Base-by-base conservation (phyloP, 257 asterid species). In the Cynanchum wilfordii region DNA sequence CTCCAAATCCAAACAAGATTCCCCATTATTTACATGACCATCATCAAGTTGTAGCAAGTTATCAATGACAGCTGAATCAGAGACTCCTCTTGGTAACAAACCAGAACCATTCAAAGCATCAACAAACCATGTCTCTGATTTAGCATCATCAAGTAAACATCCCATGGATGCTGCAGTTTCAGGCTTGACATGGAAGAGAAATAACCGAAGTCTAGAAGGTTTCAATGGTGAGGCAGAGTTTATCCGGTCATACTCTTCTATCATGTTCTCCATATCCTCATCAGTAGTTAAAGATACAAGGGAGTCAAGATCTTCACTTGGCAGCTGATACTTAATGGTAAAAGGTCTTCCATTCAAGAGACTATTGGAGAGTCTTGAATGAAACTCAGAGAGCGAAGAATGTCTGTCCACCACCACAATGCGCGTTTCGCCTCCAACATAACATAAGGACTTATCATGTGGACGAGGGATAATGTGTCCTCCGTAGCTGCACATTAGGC, bases 381-480 rank as follows among this genome's bases (percentile, higher is more conserved):
- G 89, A 74, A 91, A 80, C 36, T 87, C 96, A 7, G 85, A 19
- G 11, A 89, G 83, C 33, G 96, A 77, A 47, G 85, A 73, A 10
- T 73, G 83, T 73, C 92, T 88, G 29, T 89, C 96, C 9, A 75
- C 81, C 10, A 86, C 90, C 67, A 91, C 86, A 69, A 91, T 89
- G 80, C 96, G 92, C 2, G 96, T 91, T 24, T 87, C 94, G 19
- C 97, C 96, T 29, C 97, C 94, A 2, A 89, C 85, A 70, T 91
- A 91, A 77, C 91, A 83, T 54, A 91, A 87, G 73, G 96, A 79
- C 73, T 87, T 89, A 79, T 91, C 89, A 55, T 89, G 90, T 27
- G 91, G 96, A 36, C 93, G 91, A 71, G 95, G 96, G 73, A 90
- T 85, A 74, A 90, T 88, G 84, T 90, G 96, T 29, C 96, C 96